These are phyloP conservation scores for Abelmoschus esculentus DNA, from an alignment of 345 rosid species.

Conservation along the genomic window DNA sequence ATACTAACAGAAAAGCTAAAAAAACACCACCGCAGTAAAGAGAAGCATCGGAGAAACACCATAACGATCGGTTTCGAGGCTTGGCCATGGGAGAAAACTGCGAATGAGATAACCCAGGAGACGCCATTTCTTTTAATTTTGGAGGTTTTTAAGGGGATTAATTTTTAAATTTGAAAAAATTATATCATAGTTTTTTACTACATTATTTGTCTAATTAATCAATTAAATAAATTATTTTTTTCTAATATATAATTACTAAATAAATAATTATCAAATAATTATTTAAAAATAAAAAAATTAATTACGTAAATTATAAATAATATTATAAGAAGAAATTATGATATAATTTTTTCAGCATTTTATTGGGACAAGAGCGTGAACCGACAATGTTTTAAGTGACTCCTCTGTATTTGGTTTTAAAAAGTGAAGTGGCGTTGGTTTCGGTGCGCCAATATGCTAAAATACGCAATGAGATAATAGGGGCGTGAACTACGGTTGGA, in stretches of 20 bases:
- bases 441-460: slow-evolving; percentile 19
- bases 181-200: no score
- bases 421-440: slow-evolving; percentile 14
- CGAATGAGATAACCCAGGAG: slow-evolving; percentile 16
- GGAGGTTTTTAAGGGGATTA: neutral
- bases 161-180: no score
- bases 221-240: no score
- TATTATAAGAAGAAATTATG: no score
- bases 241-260: no score
- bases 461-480: slow-evolving; percentile 14
- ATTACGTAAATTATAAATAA: no score
- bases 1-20: slow-evolving; percentile 45
- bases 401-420: neutral
- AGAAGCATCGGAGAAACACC: slow-evolving; percentile 37
- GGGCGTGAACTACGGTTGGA: slow-evolving; percentile 24
- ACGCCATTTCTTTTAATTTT: slow-evolving; percentile 18
- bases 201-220: no score
- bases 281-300: no score
- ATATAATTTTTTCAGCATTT: no score
- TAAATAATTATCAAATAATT: no score
- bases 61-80: slow-evolving; percentile 27
- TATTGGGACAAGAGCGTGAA: neutral
- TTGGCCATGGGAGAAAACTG: slow-evolving; percentile 37
- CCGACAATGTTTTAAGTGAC: neutral
- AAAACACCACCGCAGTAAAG: slow-evolving; percentile 57